A percentile compares a stretch with the other conserved stretches of the same genome.
Conservation (phyloP, 2,329 filamentous ascomycete species). For the Aspergillus neoniger region DNA sequence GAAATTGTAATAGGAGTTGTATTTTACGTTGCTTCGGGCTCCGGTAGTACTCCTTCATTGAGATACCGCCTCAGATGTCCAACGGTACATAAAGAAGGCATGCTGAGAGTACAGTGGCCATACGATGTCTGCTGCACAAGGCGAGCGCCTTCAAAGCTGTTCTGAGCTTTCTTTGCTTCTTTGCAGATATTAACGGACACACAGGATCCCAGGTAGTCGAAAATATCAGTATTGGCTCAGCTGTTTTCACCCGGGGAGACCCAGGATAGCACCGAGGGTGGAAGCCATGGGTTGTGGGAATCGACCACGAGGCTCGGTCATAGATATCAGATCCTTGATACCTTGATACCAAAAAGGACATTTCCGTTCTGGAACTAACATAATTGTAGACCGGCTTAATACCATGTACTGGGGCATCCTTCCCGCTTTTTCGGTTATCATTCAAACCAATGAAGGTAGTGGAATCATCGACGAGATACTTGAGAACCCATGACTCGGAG, state of each 20-base stretch:
- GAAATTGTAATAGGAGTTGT: too few relatives aligned
- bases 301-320: not conserved
- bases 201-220: not conserved
- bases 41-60: not conserved
- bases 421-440: not conserved
- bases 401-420: not conserved
- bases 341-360: not conserved
- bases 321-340: not conserved
- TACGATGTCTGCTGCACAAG: not conserved
- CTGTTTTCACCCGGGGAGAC: not conserved
- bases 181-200: not conserved
- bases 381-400: not conserved
- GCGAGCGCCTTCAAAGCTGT: not conserved
- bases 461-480: not conserved
- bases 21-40: not conserved
- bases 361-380: not conserved
- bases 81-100: not conserved
- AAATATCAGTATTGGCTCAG: not conserved
- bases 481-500: not conserved
- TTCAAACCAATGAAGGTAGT: not conserved
- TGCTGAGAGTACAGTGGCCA: not conserved
- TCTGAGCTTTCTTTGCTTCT: not conserved
- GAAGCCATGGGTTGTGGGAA: not conserved
- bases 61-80: not conserved
- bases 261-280: not conserved